Conservation (phyloP, 768 basidiomycete species). For the Russula earlei region DNA sequence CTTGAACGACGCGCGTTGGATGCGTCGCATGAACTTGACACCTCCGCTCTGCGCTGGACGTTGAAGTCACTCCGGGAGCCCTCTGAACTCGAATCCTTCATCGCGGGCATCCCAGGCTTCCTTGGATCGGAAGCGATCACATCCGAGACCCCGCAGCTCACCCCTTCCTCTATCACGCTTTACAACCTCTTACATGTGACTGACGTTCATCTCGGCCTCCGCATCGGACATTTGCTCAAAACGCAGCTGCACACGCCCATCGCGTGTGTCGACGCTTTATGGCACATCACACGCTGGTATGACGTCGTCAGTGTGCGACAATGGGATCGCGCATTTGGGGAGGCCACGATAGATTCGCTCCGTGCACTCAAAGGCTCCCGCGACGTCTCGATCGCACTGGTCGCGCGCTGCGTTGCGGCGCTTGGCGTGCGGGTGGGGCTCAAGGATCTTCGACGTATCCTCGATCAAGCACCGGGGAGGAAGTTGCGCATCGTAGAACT, state of each 20-base stretch:
- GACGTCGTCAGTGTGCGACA: background rate
- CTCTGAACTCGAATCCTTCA: slow-evolving; percentile 8
- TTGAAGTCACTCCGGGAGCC: slow-evolving; percentile 8
- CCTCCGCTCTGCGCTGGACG: slow-evolving; percentile 1
- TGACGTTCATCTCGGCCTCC: background rate
- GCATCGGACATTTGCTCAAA: slow-evolving; percentile 8
- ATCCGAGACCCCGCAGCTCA: background rate
- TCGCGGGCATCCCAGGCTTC: slow-evolving; percentile 6
- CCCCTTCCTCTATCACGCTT: background rate
- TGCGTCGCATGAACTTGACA: background rate
- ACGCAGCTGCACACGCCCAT: background rate
- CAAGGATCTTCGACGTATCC: slow-evolving; percentile 1
- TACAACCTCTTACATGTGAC: background rate
- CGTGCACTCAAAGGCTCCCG: slow-evolving; percentile 4
- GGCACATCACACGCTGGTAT: slow-evolving; percentile 5
- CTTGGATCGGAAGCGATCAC: background rate
- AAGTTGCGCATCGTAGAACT: slow-evolving; percentile 3
- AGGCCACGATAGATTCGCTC: background rate
- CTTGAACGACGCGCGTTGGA: background rate
- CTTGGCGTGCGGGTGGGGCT: slow-evolving; percentile 3
- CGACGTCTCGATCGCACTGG: background rate
- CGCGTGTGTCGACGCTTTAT: slow-evolving; percentile 2
- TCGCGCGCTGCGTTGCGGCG: background rate
- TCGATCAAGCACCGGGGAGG: background rate
- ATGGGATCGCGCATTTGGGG: slow-evolving; percentile 6